Evolutionary conservation across 345 rosid genomes (phyloP), one percentile per base, ranked within the genome.

Genomic region (Brassica carinata): DNA sequence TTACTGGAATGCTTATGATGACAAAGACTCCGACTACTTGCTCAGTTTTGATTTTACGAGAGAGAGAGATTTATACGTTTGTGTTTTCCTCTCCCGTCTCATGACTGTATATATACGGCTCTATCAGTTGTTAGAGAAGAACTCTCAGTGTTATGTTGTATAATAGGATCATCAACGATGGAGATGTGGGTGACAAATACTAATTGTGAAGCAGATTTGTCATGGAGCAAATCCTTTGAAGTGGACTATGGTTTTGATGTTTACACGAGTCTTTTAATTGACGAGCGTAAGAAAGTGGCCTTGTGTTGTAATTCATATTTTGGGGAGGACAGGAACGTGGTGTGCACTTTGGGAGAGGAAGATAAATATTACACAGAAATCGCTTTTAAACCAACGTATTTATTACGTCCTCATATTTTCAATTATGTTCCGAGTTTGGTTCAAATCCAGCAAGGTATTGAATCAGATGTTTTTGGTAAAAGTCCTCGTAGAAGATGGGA

Each of bases 361-460:
- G 55, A 45, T 45, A 13, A 45, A 45, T 45, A 45, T 45, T 45
- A 45, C 55, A 45, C 17, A 48, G 55, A 48, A 14, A 13, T 14
- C 55, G 17, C 55, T 48, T 13, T 48, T 48, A 5, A 14, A 48
- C 17, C 5, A 48, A 48, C 2, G 17, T 4, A 48, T 17, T 64
- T 48, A 14, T 1, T 1, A 48, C 55, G 40, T 17, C 5, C 19
- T 13, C 4, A 30, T 64, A n/a, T 64, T 30, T 30, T 64, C 68
- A 64, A 30, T 14, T 64, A 64, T 31, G 68, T 64, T 30, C 68
- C 68, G 30, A 64, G 68, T 64, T 64, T 64, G 68, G 68, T 64
- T 30, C 40, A 14, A 3, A 30, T 59, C 6, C 26, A 48, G 55
- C 55, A 48, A 48, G 55, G 5, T 48, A 48, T 4, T 14, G 17